phyloP scores from a whole-genome alignment of 768 basidiomycete genomes.

The Daedaleopsis sinensis region DNA sequence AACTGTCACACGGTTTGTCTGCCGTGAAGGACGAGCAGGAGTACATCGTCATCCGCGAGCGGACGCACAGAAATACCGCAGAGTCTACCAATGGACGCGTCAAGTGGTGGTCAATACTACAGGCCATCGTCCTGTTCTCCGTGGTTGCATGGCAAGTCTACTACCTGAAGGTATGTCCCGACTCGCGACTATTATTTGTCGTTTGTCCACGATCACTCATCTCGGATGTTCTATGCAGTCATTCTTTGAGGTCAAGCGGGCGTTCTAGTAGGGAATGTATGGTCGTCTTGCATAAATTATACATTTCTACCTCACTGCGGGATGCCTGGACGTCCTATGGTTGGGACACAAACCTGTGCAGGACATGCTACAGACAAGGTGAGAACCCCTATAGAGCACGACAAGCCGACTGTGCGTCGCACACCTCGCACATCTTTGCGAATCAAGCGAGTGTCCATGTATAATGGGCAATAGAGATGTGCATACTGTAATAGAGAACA shows the following conservation, averaged over 20 bases:
- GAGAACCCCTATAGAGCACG: too few species aligned
- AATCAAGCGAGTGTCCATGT: neutral
- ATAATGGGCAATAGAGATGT: slow-evolving; percentile 13
- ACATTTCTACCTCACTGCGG: neutral
- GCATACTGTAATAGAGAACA: slow-evolving; percentile 19
- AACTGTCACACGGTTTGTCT: slow-evolving; percentile 76
- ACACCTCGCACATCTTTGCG: neutral
- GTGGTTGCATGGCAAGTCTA: slow-evolving; percentile 98
- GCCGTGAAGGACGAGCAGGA: slow-evolving; percentile 98
- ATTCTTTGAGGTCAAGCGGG: slow-evolving; percentile 91
- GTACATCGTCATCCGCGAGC: slow-evolving; percentile 94
- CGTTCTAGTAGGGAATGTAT: slow-evolving; percentile 52
- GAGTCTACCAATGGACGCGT: slow-evolving; percentile 93
- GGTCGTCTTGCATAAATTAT: slow-evolving; percentile 21
- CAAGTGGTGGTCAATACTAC: slow-evolving; percentile 98
- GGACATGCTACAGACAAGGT: too few species aligned
- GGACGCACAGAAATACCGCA: slow-evolving; percentile 90
- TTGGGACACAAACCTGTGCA: neutral
- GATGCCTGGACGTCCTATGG: neutral
- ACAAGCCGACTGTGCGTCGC: neutral
- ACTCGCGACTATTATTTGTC: slow-evolving; percentile 1
- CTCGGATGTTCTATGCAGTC: slow-evolving; percentile 45
- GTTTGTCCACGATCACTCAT: slow-evolving; percentile 9
- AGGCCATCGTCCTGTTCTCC: slow-evolving; percentile 82
- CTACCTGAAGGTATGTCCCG: slow-evolving; percentile 80